phyloP scores from a whole-genome alignment of 768 basidiomycete genomes.

The Glaciozyma antarctica region DNA sequence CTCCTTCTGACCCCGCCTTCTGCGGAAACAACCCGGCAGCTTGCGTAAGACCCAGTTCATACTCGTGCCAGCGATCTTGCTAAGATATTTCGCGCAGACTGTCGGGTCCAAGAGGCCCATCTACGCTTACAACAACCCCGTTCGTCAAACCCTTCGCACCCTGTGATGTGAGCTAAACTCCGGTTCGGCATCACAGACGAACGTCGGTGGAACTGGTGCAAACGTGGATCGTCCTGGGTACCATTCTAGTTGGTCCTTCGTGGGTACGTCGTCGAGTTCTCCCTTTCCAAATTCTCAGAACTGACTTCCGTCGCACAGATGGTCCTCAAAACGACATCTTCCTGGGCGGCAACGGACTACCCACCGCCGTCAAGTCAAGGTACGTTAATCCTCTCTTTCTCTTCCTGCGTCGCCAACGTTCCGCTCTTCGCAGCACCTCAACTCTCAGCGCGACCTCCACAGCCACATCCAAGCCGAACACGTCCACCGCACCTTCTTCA shows the following conservation, averaged over 20 bases:
- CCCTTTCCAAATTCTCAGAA: too few relatives aligned
- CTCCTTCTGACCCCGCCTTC: slow-evolving; percentile 1
- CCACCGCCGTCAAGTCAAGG: too few relatives aligned
- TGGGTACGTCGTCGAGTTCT: too few relatives aligned
- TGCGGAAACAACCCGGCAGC: slow-evolving; percentile 1
- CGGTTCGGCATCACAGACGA: background rate
- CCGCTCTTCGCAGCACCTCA: too few relatives aligned
- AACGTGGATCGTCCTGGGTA: slow-evolving; percentile 3
- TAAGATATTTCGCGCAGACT: background rate
- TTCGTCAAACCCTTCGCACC: too few relatives aligned
- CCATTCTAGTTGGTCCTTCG: background rate
- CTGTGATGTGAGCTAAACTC: background rate
- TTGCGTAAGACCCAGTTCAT: background rate
- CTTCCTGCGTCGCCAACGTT: too few relatives aligned
- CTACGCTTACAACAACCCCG: background rate
- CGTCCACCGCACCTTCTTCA: background rate
- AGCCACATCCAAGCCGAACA: too few relatives aligned
- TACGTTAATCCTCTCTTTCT: too few relatives aligned
- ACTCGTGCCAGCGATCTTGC: background rate
- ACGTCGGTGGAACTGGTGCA: background rate
- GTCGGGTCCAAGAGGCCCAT: background rate
- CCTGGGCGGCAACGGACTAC: background rate
- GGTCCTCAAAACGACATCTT: slow-evolving; percentile 15
- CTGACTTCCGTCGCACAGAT: background rate
- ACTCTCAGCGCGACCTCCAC: too few relatives aligned